These are phyloP conservation scores for Glycine tomentella DNA, from an alignment of 306 rosid genomes.

Conservation along the genomic window DNA sequence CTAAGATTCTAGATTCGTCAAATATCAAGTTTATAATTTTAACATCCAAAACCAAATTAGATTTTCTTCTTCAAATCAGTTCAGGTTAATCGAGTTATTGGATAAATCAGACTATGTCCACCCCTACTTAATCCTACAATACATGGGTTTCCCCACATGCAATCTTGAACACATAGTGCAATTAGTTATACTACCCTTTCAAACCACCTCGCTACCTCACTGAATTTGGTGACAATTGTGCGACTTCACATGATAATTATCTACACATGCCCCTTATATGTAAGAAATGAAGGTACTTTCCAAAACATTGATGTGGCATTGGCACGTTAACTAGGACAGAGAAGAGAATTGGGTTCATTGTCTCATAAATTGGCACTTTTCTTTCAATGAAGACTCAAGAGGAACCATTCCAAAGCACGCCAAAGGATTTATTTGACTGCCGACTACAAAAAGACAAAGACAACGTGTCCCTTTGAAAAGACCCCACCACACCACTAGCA, in stretches of 20 bases:
- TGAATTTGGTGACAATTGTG: slow-evolving; percentile 33
- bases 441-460: slow-evolving; percentile 40
- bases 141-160: no score
- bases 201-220: slow-evolving; percentile 12
- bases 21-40: no score
- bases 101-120: no score
- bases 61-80: no score
- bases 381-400: slow-evolving; percentile 33
- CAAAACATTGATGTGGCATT: background rate
- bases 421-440: slow-evolving; percentile 43
- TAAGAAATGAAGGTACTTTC: background rate
- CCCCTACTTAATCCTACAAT: no score
- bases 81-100: no score
- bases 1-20: no score
- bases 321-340: background rate
- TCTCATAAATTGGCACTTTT: slow-evolving; percentile 25
- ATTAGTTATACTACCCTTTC: background rate
- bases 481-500: slow-evolving; percentile 43
- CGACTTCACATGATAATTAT: slow-evolving; percentile 7
- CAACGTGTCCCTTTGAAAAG: slow-evolving; percentile 40
- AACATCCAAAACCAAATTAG: no score
- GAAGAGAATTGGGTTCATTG: slow-evolving; percentile 10
- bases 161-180: background rate
- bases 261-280: background rate
- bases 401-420: slow-evolving; percentile 27